Conservation (phyloP, 2,329 filamentous ascomycete species). For the Sclerotiophoma versabilis region DNA sequence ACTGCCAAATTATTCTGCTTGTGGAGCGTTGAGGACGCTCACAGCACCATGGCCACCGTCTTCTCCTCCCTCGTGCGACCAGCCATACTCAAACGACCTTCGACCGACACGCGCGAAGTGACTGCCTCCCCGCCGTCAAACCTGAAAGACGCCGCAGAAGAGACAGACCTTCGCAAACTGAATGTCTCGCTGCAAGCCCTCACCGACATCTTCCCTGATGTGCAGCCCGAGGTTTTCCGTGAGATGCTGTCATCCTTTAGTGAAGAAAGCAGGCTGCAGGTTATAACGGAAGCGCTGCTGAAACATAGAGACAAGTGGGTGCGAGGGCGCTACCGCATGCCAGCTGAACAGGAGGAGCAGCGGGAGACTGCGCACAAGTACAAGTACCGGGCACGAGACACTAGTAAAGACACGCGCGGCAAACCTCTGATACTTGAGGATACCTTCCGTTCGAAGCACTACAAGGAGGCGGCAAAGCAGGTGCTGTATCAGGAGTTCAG, state of each 20-base stretch:
- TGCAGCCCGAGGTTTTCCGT: conserved; percentile 82
- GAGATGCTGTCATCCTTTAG: conserved; percentile 80
- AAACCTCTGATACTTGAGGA: conserved; percentile 64
- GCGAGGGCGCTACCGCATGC: conserved; percentile 66
- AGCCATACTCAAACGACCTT: conserved; percentile 24
- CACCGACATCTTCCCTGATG: conserved; percentile 76
- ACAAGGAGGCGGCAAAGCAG: conserved; percentile 72
- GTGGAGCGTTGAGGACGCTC: conserved; percentile 18
- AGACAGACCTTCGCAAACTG: conserved; percentile 70
- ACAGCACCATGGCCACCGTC: conserved; percentile 41
- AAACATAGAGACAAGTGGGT: conserved; percentile 75
- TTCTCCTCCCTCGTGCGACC: conserved; percentile 47
- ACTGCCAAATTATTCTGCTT: neutral
- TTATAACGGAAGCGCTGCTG: conserved; percentile 78
- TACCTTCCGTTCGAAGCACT: conserved; percentile 70
- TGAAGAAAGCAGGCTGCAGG: conserved; percentile 76
- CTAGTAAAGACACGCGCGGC: conserved; percentile 42
- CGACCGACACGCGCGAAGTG: conserved; percentile 16
- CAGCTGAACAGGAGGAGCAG: conserved; percentile 45
- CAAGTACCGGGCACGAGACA: conserved; percentile 42
- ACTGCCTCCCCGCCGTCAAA: conserved; percentile 8
- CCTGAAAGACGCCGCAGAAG: conserved; percentile 49
- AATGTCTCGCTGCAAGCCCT: conserved; percentile 74
- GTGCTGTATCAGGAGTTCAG: conserved; percentile 78
- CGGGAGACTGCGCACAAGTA: conserved; percentile 39